These are phyloP conservation scores for Ceratorhiza oryzae-sativae DNA, from an alignment of 1,284 basidiomycete species.

Conservation along the genomic window DNA sequence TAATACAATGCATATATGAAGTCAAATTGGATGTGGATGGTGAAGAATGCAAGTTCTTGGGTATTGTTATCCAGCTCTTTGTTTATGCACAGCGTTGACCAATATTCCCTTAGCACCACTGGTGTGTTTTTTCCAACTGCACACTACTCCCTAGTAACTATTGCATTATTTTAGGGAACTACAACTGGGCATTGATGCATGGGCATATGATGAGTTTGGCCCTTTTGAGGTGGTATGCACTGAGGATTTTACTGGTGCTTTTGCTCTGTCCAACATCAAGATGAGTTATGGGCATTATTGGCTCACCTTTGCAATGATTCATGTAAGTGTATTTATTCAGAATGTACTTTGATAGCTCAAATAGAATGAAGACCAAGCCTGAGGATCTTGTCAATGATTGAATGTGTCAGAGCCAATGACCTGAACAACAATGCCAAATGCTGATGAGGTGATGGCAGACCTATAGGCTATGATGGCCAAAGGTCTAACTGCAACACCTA, in stretches of 20 bases:
- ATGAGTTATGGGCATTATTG: neutral
- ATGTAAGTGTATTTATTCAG: neutral
- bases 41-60: neutral
- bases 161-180: neutral
- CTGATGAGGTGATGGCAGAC: too few species aligned
- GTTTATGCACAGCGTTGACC: neutral
- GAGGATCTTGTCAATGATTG: constrained; percentile 7
- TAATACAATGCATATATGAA: neutral
- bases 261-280: constrained; percentile 11
- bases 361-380: neutral
- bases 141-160: neutral
- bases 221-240: neutral
- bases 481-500: too few species aligned
- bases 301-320: neutral
- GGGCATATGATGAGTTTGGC: neutral
- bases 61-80: neutral
- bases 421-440: too few species aligned
- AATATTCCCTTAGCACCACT: neutral
- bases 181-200: neutral
- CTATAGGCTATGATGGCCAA: too few species aligned
- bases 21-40: neutral
- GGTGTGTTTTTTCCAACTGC: neutral
- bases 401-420: neutral
- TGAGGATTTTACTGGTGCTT: neutral
- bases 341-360: neutral